Percentiles rank a stretch among this genome's conserved stretches.
Conservation (phyloP, 495 filamentous ascomycete species). For the Penicillium flavigenum region DNA sequence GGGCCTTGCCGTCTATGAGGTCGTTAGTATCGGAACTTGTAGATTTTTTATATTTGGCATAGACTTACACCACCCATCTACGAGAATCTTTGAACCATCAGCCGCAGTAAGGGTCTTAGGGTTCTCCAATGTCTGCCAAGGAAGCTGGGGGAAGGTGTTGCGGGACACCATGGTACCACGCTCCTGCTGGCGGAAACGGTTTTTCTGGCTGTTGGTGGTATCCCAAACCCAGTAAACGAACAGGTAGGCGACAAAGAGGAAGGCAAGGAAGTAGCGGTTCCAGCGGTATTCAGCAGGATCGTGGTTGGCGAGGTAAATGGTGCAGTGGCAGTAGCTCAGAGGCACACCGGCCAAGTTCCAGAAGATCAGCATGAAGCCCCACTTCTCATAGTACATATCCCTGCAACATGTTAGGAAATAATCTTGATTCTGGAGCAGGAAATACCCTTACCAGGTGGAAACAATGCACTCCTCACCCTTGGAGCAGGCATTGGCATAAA, state of each 20-base stretch:
- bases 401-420: slow-evolving; percentile 27
- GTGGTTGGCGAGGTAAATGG: slow-evolving; percentile 89
- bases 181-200: slow-evolving; percentile 82
- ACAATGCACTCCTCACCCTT: slow-evolving; percentile 96
- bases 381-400: slow-evolving; percentile 99
- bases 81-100: slow-evolving; percentile 77
- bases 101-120: slow-evolving; percentile 80
- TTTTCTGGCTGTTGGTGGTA: slow-evolving; percentile 90
- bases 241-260: slow-evolving; percentile 71
- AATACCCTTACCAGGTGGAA: slow-evolving; percentile 70
- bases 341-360: slow-evolving; percentile 98
- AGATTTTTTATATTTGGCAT: not conserved
- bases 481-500: slow-evolving; percentile 94
- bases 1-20: slow-evolving; percentile 66
- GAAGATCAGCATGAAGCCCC: slow-evolving; percentile 99
- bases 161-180: slow-evolving; percentile 69
- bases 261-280: slow-evolving; percentile 63
- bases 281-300: slow-evolving; percentile 77
- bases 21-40: slow-evolving; percentile 10
- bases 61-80: slow-evolving; percentile 82
- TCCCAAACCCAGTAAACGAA: slow-evolving; percentile 94
- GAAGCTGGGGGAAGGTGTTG: slow-evolving; percentile 88
- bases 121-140: slow-evolving; percentile 84
- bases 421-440: not conserved
- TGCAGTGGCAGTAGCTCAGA: slow-evolving; percentile 95